Evolutionary conservation across 2,329 filamentous ascomycete species (phyloP), one percentile per base, ranked within the genome.

Genomic region (Fusarium marasasianum): DNA sequence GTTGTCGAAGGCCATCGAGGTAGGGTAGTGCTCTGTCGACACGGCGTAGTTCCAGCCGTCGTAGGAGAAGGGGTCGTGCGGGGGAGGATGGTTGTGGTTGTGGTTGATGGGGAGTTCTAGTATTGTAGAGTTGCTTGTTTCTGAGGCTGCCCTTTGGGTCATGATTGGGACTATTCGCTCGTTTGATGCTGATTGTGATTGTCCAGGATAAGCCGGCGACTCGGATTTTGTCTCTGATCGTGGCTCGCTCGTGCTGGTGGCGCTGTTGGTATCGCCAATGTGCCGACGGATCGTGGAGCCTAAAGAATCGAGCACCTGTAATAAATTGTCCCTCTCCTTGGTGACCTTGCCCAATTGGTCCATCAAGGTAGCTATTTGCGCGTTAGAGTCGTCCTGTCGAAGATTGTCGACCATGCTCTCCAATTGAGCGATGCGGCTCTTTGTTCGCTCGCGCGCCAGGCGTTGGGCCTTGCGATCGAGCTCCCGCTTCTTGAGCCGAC

Each of bases 401-500:
- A 80, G 58, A 2, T 74, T 73, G 18, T 79, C 76, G 41, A 81
- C 78, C 66, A 77, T 77, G 26, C 73, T 74, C 61, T 81, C 80
- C 4, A 81, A 74, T 37, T 80, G 74, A 15, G 79, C 72, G 48
- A 81, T 81, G 40, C 80, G 79, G 41, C 72, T 79, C 64, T 78
- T 79, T 37, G 77, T 81, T 15, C 80, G 73, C 56, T 81, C 80
- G 20, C 80, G 78, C 14, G 79, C 78, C n/a, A 78, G 63, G 9
- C 79, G 72, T 66, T 81, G 80, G 13, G 80, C 79, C 51, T 78
- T 78, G 63, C 80, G 79, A 55, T 81, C 80, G 18, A 81, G 77
- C 53, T 81, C 80, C 18, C 80, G 69, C 69, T 81, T 81, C 71
- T 80, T 79, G 38, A 79, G 72, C 20, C 72, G 69, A 4, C 74